Evolutionary conservation across 805 yeast genomes (phyloP), one percentile per base, ranked within the genome.

Genomic region (Trichomonascus vanleenenianus): DNA sequence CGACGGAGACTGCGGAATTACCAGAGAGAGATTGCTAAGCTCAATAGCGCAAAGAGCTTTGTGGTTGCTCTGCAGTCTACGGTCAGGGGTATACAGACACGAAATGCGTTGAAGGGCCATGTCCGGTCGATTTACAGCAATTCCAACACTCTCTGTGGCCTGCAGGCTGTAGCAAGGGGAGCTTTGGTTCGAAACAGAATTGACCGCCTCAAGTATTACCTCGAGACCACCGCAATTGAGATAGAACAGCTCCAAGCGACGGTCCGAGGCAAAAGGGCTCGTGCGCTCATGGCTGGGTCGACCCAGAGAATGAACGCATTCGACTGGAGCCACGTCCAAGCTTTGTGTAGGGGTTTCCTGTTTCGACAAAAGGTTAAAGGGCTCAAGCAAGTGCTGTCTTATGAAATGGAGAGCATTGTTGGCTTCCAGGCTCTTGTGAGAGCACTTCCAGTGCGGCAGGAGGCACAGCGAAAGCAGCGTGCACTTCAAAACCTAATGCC

Each of bases 21-120:
- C 9, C 49, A 43, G n/a, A 50, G 52, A 16, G 47, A 44, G 9
- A 42, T 62, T n/a, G 27, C 27, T 5, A 22, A 22, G 8, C 27
- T 22, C 8, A 22, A 22, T 8, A 22, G 7, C 8, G 27, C 27
- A 22, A 42, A 43, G 20, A 50, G 51, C 38, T 44, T 44, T 12
- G 35, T 54, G 9, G n/a, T 45, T 10, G 37, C 20, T 1, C 42
- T 64, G n/a, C 68, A 64, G 43, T 49, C 62, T 15, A 42, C 53
- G 2, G 41, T 50, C 9, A 50, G 67, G 4, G 70, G 65, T 1
- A 15, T 15, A 12, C 30, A 25, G 33, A n/a, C 39, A 7, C 41
- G 43, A 25, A 16, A 16, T 20, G 36, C 18, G 15, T 20, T 20
- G 32, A 4, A 22, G 8, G 8, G 8, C 8, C 27, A 22, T 22